Evolutionary conservation across 305 asterid species (phyloP).

Genomic region (Plantago rigida): DNA sequence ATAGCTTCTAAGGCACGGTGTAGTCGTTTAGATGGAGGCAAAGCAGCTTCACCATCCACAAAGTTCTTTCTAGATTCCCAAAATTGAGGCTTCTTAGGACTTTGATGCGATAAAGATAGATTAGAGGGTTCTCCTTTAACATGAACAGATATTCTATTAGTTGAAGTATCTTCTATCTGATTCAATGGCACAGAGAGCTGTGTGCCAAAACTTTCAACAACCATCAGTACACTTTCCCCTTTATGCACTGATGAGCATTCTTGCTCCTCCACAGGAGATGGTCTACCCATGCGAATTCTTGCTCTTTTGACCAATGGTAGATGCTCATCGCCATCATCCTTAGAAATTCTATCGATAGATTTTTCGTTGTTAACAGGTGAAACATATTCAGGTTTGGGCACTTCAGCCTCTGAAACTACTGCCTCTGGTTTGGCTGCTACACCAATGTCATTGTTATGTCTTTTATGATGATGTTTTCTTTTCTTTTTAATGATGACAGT

Average conservation of each 20-base stretch:
- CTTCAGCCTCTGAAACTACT: constrained; percentile 38
- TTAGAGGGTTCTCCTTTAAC: constrained; percentile 29
- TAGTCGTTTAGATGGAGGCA: constrained; percentile 85
- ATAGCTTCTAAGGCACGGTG: constrained; percentile 95
- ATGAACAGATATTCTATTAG: constrained; percentile 29
- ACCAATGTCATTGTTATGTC: constrained; percentile 37
- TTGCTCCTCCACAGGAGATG: constrained; percentile 40
- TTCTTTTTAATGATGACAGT: constrained; percentile 57
- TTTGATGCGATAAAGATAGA: constrained; percentile 32
- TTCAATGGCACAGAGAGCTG: constrained; percentile 33
- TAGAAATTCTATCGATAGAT: constrained; percentile 34
- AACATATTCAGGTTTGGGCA: constrained; percentile 33
- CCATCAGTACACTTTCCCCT: constrained; percentile 42
- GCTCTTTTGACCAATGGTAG: constrained; percentile 88
- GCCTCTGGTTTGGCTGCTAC: constrained; percentile 37
- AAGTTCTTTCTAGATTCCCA: constrained; percentile 50
- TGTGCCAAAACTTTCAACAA: constrained; percentile 34
- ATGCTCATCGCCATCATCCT: constrained; percentile 80
- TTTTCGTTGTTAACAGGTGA: constrained; percentile 40
- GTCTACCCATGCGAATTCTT: constrained; percentile 75
- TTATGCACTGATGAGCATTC: constrained; percentile 30
- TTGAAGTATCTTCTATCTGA: constrained; percentile 43
- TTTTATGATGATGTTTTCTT: constrained; percentile 64
- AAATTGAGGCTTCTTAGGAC: constrained; percentile 37
- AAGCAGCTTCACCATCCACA: constrained; percentile 75